Base-by-base conservation (phyloP, 305 asterid genomes). In the Salvia sclarea region DNA sequence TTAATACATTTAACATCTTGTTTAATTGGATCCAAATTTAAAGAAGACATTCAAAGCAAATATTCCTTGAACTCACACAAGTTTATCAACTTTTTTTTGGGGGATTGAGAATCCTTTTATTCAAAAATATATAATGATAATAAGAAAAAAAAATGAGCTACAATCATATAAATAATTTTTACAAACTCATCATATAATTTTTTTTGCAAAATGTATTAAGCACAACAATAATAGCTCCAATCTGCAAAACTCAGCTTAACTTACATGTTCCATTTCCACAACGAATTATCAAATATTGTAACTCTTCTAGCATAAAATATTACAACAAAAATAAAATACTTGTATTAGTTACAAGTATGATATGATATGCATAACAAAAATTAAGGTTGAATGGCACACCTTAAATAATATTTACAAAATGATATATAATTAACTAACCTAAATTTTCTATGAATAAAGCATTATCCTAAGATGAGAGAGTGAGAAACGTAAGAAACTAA, bases 1-100 rank as follows among this genome's bases (percentile, higher is more conserved):
- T 33, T 60, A 59, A 53, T 59, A 52, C 59, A 67, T 74, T 60
- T 33, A 74, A 43, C 66, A 52, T 68, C 30, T 60, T 61, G 30
- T 61, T 54, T 52, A n/a, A n/a, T n/a, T n/a, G 28, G 30, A 33
- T 13, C 13, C 31, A 8, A 53, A 53, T 41, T 25, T 31, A 17
- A 9, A 21, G 21, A 68, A 35, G 43, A n/a, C n/a, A n/a, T 57
- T 31, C 25, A 31, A 31, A 33, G 4, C 43, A 14, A 21, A 37
- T 37, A 35, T 6, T 38, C 18, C 33, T 5, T 60, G 16, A 38
- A 16, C 22, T 12, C 37, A 12, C 11, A 38, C 2, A 37, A 16
- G 47, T 33, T 37, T 3, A 49, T 48, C 41, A 52, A 22, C 11
- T 21, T 9, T 12, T 50, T 21, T 1, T 4, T 22, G 1, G 21